Base-by-base conservation (phyloP, 345 rosid species). In the Ceriops zippeliana region DNA sequence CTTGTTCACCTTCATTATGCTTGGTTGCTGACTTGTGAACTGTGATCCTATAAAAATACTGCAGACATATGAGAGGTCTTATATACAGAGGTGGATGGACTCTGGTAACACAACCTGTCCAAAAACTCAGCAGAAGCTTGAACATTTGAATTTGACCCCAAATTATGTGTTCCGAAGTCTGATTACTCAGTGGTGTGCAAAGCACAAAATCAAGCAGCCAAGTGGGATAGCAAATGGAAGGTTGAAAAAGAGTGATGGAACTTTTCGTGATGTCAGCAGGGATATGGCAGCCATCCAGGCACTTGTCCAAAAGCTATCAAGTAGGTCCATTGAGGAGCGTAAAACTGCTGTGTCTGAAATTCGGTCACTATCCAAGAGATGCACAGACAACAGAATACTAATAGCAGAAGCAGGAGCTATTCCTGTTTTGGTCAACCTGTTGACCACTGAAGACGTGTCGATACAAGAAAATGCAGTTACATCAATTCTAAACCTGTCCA, bases 51-150 rank as follows among this genome's bases (percentile, higher is more conserved):
- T 42, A 42, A 42, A 13, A 37, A 74, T 76, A 67, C 28, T 78
- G 71, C 96, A 95, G 98, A 95, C 99, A 27, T 95, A 95, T 66
- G 99, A 95, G 77, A 90, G 99, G 74, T 86, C 89, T 9, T 92
- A 88, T 83, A 89, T 95, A 51, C 97, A 95, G 80, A 90, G 96
- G 75, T 95, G 99, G 99, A 90, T 95, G 21, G 97, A 95, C 76
- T 82, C 90, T 46, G 93, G 97, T 76, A 91, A 91, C 71, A 32
- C 70, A 62, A 87, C 93, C 27, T 95, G 99, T 73, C 99, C 99
- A 6, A 95, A 95, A 85, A 95, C 99, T 28, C 96, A 83, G 74
- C 99, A 91, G 84, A 90, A 86, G 81, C 99, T 95, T 30, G 83
- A 85, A 51, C 86, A 92, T 68, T 77, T 82, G 37, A 90, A 89